Conservation (phyloP, 1,284 basidiomycete species). For the Sanghuangporus baumii region DNA sequence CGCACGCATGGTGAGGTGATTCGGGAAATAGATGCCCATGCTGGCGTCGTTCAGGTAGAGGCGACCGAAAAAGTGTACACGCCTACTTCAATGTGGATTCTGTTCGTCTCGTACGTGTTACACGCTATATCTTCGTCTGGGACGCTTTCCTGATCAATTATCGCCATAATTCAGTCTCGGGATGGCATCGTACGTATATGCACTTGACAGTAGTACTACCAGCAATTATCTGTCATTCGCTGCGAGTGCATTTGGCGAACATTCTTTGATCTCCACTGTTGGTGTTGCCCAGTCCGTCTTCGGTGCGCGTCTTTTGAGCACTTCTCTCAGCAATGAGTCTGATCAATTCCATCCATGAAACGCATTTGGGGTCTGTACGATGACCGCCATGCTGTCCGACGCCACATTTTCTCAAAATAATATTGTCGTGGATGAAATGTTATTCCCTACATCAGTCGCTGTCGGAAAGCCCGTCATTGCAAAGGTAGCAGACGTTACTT, state of each 20-base stretch:
- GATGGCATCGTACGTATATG: constrained; percentile 72
- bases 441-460: constrained; percentile 33
- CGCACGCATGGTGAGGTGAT: constrained; percentile 3
- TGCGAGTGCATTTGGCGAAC: constrained; percentile 51
- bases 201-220: constrained; percentile 65
- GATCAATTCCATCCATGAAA: background rate
- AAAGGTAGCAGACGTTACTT: constrained; percentile 68
- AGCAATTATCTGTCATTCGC: constrained; percentile 62
- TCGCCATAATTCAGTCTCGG: constrained; percentile 40
- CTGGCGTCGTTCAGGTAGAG: constrained; percentile 47
- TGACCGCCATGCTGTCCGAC: background rate
- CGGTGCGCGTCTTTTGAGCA: constrained; percentile 30
- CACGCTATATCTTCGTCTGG: background rate
- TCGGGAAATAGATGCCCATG: constrained; percentile 30
- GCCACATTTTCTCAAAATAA: background rate
- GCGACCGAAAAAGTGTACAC: constrained; percentile 48
- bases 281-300: constrained; percentile 54
- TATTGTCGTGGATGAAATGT: background rate
- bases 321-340: background rate
- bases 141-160: background rate
- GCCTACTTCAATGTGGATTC: constrained; percentile 50
- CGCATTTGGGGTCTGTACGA: background rate
- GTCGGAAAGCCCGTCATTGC: constrained; percentile 78
- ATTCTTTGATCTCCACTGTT: constrained; percentile 64
- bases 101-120: constrained; percentile 52